Evolutionary conservation across 495 filamentous ascomycete genomes (phyloP).

Genomic region (Penicillium soppii): DNA sequence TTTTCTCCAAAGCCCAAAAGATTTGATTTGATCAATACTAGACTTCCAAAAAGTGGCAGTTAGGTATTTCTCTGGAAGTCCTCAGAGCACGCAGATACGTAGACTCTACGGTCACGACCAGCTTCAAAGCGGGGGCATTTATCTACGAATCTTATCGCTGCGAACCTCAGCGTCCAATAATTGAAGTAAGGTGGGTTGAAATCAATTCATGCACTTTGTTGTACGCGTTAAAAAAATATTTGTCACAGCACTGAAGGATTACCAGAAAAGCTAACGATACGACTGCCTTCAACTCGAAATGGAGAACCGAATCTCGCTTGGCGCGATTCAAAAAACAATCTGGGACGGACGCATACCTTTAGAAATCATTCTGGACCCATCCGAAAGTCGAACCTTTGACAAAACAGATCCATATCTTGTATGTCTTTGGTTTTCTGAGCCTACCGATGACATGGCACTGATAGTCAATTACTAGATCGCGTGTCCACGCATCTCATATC

Average conservation of each 20-base stretch:
- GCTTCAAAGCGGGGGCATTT: slow-evolving; percentile 44
- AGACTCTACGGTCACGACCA: slow-evolving; percentile 39
- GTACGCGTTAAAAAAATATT: too few species aligned
- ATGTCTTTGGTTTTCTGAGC: slow-evolving; percentile 6
- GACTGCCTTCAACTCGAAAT: slow-evolving; percentile 4
- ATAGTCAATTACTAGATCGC: slow-evolving; percentile 33
- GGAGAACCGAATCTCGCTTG: slow-evolving; percentile 26
- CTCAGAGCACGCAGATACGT: neutral
- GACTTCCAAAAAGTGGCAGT: neutral
- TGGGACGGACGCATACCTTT: slow-evolving; percentile 54
- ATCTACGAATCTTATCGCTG: slow-evolving; percentile 9
- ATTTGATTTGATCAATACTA: neutral
- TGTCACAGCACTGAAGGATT: neutral
- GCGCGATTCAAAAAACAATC: slow-evolving; percentile 43
- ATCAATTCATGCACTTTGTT: too few species aligned
- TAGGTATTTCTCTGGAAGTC: neutral
- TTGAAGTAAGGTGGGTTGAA: slow-evolving; percentile 1
- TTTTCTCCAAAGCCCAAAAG: neutral
- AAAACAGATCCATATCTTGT: slow-evolving; percentile 56
- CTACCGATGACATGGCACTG: neutral
- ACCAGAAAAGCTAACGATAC: neutral
- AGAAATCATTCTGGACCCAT: slow-evolving; percentile 50
- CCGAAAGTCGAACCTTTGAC: slow-evolving; percentile 54
- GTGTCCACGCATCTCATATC: slow-evolving; percentile 59
- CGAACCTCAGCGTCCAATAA: slow-evolving; percentile 2